A percentile compares a stretch with the other conserved stretches of the same genome.
These are phyloP conservation scores for Coemansia erecta DNA, from an alignment of 192 early-diverging fungal species.

Conservation along the genomic window DNA sequence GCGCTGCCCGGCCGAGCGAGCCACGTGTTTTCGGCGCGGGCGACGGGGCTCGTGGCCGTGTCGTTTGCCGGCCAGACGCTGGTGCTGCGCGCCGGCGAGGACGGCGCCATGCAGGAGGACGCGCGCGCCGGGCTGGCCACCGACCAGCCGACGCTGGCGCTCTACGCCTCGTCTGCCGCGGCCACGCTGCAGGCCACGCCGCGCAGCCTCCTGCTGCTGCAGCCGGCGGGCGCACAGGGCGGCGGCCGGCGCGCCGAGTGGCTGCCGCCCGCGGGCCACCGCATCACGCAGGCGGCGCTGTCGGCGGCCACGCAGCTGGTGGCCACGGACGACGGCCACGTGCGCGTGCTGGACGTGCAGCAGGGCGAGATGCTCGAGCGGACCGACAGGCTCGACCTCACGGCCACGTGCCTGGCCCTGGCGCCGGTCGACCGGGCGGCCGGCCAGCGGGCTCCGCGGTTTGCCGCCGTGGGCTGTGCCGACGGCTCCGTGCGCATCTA, in stretches of 20 bases:
- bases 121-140: conserved; percentile 85
- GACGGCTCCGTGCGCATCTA: conserved; percentile 91
- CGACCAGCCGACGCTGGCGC: conserved; percentile 75
- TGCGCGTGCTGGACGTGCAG: conserved; percentile 95
- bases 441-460: conserved; percentile 70
- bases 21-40: conserved; percentile 83
- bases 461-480: conserved; percentile 87
- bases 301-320: conserved; percentile 83
- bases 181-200: conserved; percentile 89
- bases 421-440: conserved; percentile 75
- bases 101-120: conserved; percentile 75
- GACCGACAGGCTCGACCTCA: conserved; percentile 72
- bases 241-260: conserved; percentile 83
- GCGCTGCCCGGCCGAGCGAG: conserved; percentile 92
- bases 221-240: conserved; percentile 82
- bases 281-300: conserved; percentile 75
- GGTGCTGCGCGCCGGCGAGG: conserved; percentile 88
- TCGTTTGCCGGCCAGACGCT: conserved; percentile 92
- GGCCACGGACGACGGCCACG: conserved; percentile 72
- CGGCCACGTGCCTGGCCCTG: conserved; percentile 77
- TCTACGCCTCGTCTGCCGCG: conserved; percentile 82
- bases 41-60: conserved; percentile 77
- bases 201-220: conserved; percentile 75
- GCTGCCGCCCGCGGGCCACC: conserved; percentile 73
- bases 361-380: conserved; percentile 82